Evolutionary conservation across 192 early-diverging fungal species (phyloP), one percentile per base, ranked within the genome.

Genomic region (Geosiphon pyriformis): DNA sequence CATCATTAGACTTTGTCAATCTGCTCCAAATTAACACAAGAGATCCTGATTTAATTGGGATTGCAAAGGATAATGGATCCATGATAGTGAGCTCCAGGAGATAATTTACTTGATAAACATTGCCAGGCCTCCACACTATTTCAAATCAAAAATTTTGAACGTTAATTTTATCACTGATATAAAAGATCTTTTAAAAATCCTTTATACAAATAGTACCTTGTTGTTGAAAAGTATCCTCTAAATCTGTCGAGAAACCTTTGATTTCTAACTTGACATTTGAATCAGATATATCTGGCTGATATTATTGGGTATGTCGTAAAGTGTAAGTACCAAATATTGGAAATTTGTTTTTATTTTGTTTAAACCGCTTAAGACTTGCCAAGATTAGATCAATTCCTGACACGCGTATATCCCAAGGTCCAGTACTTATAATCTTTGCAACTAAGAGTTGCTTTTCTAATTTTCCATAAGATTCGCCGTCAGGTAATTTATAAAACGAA

Each of bases 61-160:
- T 7, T n/a, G 47, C 27, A 20, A 26, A 7, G n/a, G 71, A 70
- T 60, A 60, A 70, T 4, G 71, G 12, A 48, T 76, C 72, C 17
- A 32, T 20, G n/a, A 67, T 65, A 3, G 60, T 66, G 42, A 80
- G 31, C 48, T 63, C 46, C 33, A 83, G 76, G 4, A 77, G 35
- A 64, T 76, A 83, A 52, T 69, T 72, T 0, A 58, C 60, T 60
- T 73, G 73, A 50, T 60, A 78, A 15, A 76, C 66, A 72, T 80
- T 67, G 3, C 77, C 78, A n/a, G 80, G 63, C 37, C 79, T 75
- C 83, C 83, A 85, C 37, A 67, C 83, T 82, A 50, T n/a, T n/a
- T n/a, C n/a, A n/a, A n/a, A n/a, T n/a, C n/a, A n/a, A n/a, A n/a
- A n/a, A n/a, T n/a, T n/a, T n/a, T n/a, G n/a, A 15, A 25, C 66